These are phyloP conservation scores for Mortierella sp. DNA, from an alignment of 371 early-diverging fungal genomes.

Conservation along the genomic window DNA sequence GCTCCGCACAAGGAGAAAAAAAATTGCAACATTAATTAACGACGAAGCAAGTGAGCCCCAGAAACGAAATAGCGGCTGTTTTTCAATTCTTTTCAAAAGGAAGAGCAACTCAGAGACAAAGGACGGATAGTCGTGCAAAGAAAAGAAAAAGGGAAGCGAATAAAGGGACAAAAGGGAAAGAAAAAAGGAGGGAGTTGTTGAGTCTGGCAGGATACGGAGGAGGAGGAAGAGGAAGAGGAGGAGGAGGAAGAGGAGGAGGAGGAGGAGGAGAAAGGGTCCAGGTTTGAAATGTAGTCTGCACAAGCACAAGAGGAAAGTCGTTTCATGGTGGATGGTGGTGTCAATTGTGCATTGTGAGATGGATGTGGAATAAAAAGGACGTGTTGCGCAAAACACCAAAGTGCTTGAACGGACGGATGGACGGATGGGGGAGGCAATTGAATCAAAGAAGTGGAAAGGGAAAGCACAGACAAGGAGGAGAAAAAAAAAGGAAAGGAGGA, in stretches of 20 bases:
- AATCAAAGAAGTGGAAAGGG: not conserved
- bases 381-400: not conserved
- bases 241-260: no score
- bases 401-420: not conserved
- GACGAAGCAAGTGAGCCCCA: not conserved
- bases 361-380: not conserved
- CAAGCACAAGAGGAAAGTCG: not conserved
- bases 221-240: no score
- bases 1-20: not conserved
- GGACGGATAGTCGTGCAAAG: not conserved
- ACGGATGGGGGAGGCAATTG: not conserved
- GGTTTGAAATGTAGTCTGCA: not conserved
- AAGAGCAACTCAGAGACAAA: not conserved
- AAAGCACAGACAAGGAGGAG: not conserved
- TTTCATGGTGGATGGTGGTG: not conserved
- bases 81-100: not conserved
- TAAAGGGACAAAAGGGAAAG: no score
- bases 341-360: not conserved
- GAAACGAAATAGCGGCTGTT: not conserved
- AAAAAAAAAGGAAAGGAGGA: not conserved
- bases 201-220: not conserved
- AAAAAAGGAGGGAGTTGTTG: not conserved
- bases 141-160: not conserved
- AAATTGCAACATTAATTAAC: constrained; percentile 4
- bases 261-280: not conserved